Percentiles rank a stretch among this genome's conserved stretches.
Conservation (phyloP, 305 asterid species). For the Fraxinus latifolia region DNA sequence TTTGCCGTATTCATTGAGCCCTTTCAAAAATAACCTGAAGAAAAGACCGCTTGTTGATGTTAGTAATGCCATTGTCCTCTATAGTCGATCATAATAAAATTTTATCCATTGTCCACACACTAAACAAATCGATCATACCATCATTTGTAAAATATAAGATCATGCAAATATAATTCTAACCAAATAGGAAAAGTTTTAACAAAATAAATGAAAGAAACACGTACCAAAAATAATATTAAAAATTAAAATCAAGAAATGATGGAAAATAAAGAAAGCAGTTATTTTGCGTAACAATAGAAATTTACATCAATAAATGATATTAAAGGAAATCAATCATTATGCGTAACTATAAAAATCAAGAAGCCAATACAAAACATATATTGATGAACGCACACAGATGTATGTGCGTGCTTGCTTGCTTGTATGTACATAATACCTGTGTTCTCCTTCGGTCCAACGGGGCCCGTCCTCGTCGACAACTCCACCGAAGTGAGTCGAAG, state of each 20-base stretch:
- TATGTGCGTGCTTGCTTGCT: neutral
- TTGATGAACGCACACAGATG: neutral
- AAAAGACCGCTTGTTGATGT: neutral
- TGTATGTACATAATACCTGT: neutral
- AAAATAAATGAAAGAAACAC: no score
- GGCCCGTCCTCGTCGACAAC: neutral
- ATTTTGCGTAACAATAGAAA: no score
- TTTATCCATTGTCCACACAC: neutral
- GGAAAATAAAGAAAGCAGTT: no score
- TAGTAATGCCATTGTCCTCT: neutral
- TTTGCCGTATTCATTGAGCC: slow-evolving; percentile 9
- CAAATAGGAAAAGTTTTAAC: neutral
- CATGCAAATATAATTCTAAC: neutral
- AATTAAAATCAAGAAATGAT: no score
- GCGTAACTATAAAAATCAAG: no score
- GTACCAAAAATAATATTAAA: no score
- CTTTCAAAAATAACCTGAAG: neutral
- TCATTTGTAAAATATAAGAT: neutral
- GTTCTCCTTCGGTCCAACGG: slow-evolving; percentile 10
- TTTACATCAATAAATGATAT: no score
- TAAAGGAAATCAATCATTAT: no score
- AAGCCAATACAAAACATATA: neutral
- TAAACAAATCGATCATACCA: no score
- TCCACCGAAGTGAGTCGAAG: neutral
- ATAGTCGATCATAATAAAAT: no score